Conservation (phyloP, 345 rosid genomes). For the Eutrema japonicum region DNA sequence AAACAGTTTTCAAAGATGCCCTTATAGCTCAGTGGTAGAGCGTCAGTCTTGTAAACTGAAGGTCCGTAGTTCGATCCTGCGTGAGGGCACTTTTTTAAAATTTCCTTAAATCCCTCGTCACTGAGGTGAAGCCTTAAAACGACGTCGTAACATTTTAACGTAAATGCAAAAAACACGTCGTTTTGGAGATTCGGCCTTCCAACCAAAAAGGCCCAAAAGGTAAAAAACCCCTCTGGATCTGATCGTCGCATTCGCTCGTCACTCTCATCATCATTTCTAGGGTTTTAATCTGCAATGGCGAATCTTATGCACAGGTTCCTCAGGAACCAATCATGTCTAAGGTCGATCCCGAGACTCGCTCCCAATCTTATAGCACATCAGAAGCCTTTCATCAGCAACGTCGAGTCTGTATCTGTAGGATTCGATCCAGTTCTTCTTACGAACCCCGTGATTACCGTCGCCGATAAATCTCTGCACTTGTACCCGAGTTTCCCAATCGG, state of each 20-base stretch:
- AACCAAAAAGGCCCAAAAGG: not conserved
- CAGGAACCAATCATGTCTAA: constrained; percentile 39
- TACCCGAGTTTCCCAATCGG: constrained; percentile 57
- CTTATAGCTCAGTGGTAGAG: constrained; percentile 90
- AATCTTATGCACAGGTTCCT: constrained; percentile 41
- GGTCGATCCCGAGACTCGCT: constrained; percentile 20
- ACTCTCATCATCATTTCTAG: constrained; percentile 20
- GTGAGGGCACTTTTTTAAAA: constrained; percentile 52
- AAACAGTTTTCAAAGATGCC: no score
- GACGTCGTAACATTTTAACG: not conserved
- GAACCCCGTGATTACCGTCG: constrained; percentile 14
- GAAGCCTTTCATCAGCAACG: constrained; percentile 26
- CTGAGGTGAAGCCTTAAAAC: not conserved
- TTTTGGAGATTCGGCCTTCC: not conserved
- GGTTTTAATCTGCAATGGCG: constrained; percentile 38
- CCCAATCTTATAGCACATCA: constrained; percentile 22
- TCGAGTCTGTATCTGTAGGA: constrained; percentile 3
- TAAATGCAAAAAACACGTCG: not conserved
- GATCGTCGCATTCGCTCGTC: constrained; percentile 21
- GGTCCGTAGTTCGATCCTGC: constrained; percentile 82
- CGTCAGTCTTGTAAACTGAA: constrained; percentile 88
- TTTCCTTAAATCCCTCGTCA: not conserved
- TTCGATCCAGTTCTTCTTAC: constrained; percentile 32
- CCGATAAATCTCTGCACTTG: constrained; percentile 21
- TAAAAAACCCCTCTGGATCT: not conserved